These are phyloP conservation scores for Echinosophora koreensis DNA, from an alignment of 306 rosid species.

Conservation along the genomic window DNA sequence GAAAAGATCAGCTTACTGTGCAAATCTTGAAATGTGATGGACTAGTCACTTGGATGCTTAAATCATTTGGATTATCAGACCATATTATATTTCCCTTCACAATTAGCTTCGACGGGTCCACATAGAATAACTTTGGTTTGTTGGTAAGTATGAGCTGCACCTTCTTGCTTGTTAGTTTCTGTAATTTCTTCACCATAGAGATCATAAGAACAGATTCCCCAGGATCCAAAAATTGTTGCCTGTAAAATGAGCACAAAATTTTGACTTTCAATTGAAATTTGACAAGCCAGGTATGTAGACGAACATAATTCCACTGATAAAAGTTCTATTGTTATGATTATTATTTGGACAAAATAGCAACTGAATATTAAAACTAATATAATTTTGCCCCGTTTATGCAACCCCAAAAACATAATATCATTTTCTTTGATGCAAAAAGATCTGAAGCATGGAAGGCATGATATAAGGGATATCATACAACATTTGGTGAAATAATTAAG, in stretches of 20 bases:
- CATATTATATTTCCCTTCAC: constrained; percentile 93
- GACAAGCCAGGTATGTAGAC: constrained; percentile 12
- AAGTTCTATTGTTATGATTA: neutral
- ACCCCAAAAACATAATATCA: neutral
- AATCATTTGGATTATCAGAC: constrained; percentile 93
- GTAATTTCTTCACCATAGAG: constrained; percentile 94
- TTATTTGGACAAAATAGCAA: neutral
- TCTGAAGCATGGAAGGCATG: neutral
- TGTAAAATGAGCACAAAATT: constrained; percentile 45
- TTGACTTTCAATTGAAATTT: constrained; percentile 24
- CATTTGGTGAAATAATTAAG: constrained; percentile 29
- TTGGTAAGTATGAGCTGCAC: constrained; percentile 99
- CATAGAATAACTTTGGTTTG: constrained; percentile 95
- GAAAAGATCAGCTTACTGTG: constrained; percentile 65
- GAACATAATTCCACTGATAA: neutral
- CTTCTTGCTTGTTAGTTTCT: constrained; percentile 92
- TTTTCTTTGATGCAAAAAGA: constrained; percentile 3
- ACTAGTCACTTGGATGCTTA: constrained; percentile 85
- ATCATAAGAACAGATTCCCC: constrained; percentile 97
- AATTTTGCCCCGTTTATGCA: constrained; percentile 5
- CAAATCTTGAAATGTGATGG: constrained; percentile 92
- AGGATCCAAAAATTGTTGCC: constrained; percentile 97
- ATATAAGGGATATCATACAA: constrained; percentile 29
- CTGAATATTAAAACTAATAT: constrained; percentile 13
- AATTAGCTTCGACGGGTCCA: constrained; percentile 88